These are phyloP conservation scores for Eimeria tenella DNA, from an alignment of 169 alveolate species.

Conservation along the genomic window DNA sequence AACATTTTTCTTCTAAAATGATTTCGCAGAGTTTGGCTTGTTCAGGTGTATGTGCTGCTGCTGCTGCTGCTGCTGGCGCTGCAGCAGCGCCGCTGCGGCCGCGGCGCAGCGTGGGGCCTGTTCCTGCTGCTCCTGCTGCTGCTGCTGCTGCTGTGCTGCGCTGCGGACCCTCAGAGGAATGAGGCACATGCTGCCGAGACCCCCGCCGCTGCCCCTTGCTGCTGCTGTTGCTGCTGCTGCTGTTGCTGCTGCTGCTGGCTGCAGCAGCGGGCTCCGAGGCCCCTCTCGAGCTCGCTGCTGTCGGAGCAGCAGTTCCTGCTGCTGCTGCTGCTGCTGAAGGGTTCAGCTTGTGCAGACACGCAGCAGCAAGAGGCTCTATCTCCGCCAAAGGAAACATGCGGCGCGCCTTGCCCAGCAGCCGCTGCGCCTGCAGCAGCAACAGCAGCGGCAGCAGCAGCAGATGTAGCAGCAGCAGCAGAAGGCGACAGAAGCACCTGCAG, in stretches of 20 bases:
- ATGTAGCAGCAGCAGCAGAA: not conserved
- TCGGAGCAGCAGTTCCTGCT: not conserved
- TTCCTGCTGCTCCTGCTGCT: conserved; percentile 27
- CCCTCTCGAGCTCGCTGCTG: too few relatives aligned
- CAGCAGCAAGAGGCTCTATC: conserved; percentile 50
- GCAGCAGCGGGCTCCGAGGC: too few relatives aligned
- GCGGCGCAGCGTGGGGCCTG: not conserved
- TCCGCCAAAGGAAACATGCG: conserved; percentile 87
- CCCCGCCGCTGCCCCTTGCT: too few relatives aligned
- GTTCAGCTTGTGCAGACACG: conserved; percentile 1
- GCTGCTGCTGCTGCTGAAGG: not conserved
- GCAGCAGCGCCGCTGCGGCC: conserved; percentile 8
- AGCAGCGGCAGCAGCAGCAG: not conserved
- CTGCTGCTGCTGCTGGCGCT: not conserved
- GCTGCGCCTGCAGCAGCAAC: conserved; percentile 80
- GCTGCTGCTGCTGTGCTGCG: too few relatives aligned
- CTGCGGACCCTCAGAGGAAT: not conserved
- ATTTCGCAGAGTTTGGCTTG: conserved; percentile 86
- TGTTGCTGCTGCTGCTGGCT: too few relatives aligned
- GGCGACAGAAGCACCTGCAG: not conserved
- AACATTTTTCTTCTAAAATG: conserved; percentile 90
- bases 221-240: too few relatives aligned
- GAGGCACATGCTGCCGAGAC: not conserved
- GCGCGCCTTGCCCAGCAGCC: conserved; percentile 84
- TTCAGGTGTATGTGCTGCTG: conserved; percentile 80